Percentiles rank a stretch among this genome's conserved stretches.
Conservation (phyloP, 371 early-diverging fungal species). For the Chytridiales sp. region DNA sequence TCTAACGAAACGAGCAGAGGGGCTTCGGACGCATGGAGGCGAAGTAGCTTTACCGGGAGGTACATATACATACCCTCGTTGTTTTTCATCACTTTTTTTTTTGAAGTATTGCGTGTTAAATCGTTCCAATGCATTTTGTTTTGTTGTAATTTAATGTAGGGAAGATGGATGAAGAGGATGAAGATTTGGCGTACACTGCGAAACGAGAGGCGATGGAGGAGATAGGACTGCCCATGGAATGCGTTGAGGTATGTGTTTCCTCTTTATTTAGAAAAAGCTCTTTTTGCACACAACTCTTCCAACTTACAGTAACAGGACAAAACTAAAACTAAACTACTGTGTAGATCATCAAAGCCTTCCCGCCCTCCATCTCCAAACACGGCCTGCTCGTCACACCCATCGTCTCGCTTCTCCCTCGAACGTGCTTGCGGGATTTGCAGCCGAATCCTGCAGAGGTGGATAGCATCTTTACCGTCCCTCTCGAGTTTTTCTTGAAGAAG, state of each 20-base stretch:
- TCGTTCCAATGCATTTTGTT: neutral
- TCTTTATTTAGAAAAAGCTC: no score
- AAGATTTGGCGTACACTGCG: slow-evolving; percentile 24
- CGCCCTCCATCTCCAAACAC: slow-evolving; percentile 12
- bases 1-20: slow-evolving; percentile 25
- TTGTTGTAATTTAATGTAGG: slow-evolving; percentile 4
- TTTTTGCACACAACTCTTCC: no score
- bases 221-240: slow-evolving; percentile 22
- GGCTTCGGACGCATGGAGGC: slow-evolving; percentile 35
- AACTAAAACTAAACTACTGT: neutral
- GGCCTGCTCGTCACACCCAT: slow-evolving; percentile 30
- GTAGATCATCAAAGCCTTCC: slow-evolving; percentile 15
- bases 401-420: slow-evolving; percentile 11
- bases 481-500: slow-evolving; percentile 18
- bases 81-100: neutral
- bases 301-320: no score
- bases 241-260: slow-evolving; percentile 15
- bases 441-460: slow-evolving; percentile 34
- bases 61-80: neutral
- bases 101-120: neutral
- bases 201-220: slow-evolving; percentile 39
- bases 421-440: neutral
- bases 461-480: slow-evolving; percentile 31
- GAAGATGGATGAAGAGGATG: slow-evolving; percentile 23
- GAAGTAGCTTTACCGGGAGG: slow-evolving; percentile 43